Evolutionary conservation across 345 rosid species (phyloP).

Genomic region (Syzygium aqueum): DNA sequence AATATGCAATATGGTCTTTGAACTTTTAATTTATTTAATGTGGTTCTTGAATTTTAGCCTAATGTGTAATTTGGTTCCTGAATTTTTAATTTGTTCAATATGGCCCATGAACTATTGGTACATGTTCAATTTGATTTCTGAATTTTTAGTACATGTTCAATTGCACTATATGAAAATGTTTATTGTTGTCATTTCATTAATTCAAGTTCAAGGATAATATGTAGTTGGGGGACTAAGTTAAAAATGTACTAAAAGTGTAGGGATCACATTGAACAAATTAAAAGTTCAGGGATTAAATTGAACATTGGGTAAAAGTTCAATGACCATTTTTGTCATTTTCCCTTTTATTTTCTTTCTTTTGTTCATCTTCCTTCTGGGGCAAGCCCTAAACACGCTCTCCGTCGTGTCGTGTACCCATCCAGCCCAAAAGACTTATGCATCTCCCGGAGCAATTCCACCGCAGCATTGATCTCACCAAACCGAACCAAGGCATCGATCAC

Average conservation of each 20-base stretch:
- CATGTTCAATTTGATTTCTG: background rate
- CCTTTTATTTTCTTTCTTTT: background rate
- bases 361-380: background rate
- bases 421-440: rapidly evolving
- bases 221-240: background rate
- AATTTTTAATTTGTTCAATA: too few relatives aligned
- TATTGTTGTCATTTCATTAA: too few relatives aligned
- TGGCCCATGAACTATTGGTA: background rate
- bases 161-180: too few relatives aligned
- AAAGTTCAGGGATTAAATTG: background rate
- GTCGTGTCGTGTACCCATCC: too few relatives aligned
- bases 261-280: too few relatives aligned
- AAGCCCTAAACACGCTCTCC: too few relatives aligned
- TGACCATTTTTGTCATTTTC: too few relatives aligned
- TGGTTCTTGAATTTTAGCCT: background rate
- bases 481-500: background rate
- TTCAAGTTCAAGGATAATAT: too few relatives aligned
- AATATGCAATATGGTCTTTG: background rate
- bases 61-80: too few relatives aligned
- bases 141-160: background rate
- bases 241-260: too few relatives aligned
- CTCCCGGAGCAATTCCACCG: too few relatives aligned
- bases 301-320: too few relatives aligned
- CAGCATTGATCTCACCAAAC: background rate
- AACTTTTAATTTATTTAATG: background rate